These are phyloP conservation scores for Leishmania major DNA, from an alignment of 208 protist species.

Conservation along the genomic window DNA sequence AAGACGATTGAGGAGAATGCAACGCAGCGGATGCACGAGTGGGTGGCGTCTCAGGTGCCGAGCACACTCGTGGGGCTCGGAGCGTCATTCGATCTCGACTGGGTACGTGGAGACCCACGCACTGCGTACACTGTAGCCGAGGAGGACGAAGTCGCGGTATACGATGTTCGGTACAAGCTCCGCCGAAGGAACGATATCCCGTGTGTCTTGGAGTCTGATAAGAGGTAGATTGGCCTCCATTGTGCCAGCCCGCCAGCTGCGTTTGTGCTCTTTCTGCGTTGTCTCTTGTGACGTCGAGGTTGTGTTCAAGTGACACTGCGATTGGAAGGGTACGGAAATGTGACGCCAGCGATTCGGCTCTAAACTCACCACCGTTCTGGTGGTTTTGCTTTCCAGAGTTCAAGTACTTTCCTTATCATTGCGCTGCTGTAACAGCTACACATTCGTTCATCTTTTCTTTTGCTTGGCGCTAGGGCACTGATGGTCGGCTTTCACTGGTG, in stretches of 20 bases:
- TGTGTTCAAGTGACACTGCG: too few species aligned
- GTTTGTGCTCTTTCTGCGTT: background rate
- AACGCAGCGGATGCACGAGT: background rate
- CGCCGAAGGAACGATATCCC: too few species aligned
- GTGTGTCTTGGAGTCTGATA: background rate
- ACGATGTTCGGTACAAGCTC: background rate
- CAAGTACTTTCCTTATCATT: too few species aligned
- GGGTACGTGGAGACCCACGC: background rate
- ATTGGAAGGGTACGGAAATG: too few species aligned
- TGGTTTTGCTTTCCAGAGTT: too few species aligned
- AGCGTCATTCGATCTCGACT: background rate
- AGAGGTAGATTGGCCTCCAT: background rate
- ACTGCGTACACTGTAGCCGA: background rate
- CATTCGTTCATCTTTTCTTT: too few species aligned
- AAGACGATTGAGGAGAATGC: background rate
- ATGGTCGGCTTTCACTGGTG: too few species aligned
- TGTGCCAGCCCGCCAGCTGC: background rate
- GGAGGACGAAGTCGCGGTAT: constrained; percentile 5
- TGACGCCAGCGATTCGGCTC: too few species aligned
- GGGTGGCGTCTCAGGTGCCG: background rate
- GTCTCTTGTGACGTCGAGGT: background rate
- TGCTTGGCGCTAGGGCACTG: too few species aligned
- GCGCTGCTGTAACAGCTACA: too few species aligned
- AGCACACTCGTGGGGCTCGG: background rate
- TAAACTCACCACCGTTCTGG: too few species aligned